Conservation (phyloP, 768 basidiomycete species). For the Crassisporium funariophilum region DNA sequence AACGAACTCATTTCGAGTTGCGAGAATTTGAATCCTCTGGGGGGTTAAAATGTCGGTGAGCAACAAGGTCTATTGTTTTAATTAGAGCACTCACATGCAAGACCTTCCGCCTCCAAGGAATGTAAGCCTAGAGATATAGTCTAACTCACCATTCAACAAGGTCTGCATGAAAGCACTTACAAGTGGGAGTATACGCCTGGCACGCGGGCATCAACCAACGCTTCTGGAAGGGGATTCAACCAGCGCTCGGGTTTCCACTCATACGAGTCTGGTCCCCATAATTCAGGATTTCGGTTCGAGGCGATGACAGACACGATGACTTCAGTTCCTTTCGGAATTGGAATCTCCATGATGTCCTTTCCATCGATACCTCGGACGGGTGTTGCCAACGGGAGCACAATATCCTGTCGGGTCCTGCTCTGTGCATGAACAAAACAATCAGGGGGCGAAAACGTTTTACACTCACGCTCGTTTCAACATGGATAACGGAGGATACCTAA, state of each 20-base stretch:
- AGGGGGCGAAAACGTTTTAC: background rate
- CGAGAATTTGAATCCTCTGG: constrained; percentile 25
- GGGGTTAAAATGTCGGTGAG: too few relatives aligned
- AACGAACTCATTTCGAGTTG: constrained; percentile 33
- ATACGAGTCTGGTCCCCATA: constrained; percentile 50
- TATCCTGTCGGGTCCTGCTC: constrained; percentile 23
- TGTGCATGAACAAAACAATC: background rate
- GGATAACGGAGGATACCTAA: constrained; percentile 26
- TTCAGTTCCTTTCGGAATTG: constrained; percentile 39
- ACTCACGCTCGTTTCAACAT: constrained; percentile 21
- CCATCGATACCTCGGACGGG: constrained; percentile 27
- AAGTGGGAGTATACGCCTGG: constrained; percentile 47
- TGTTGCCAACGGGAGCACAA: constrained; percentile 23
- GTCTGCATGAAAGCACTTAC: constrained; percentile 19
- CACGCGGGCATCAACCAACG: constrained; percentile 34
- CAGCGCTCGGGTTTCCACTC: constrained; percentile 56
- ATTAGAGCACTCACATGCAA: constrained; percentile 42
- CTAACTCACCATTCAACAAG: background rate
- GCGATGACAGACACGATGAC: constrained; percentile 30
- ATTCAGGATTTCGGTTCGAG: constrained; percentile 38
- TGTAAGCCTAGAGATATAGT: constrained; percentile 36
- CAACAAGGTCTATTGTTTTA: too few relatives aligned
- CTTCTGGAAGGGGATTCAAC: constrained; percentile 32
- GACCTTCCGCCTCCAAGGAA: constrained; percentile 47
- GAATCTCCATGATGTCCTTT: constrained; percentile 29